Evolutionary conservation across 2,329 filamentous ascomycete species (phyloP), one percentile per base, ranked within the genome.

Genomic region (Pseudogymnoascus sp.): DNA sequence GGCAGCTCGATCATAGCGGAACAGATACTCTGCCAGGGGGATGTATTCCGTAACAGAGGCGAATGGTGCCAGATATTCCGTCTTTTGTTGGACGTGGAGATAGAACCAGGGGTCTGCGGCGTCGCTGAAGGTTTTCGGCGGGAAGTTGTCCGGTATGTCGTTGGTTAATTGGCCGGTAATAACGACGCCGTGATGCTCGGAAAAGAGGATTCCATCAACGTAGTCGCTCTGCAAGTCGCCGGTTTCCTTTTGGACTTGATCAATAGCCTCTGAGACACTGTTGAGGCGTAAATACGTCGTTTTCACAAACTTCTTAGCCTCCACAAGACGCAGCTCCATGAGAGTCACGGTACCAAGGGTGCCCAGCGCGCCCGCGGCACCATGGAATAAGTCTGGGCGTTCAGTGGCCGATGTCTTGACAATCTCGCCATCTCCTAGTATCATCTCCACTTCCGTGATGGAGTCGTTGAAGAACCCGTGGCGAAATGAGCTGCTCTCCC

Each of bases 401-500:
- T 81, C 75, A 0, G 73, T 72, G 1, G 69, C 69, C 0, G 79
- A 83, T 0, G 82, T 82, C 36, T 67, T 78, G 0, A 83, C 72
- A 6, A 85, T 69, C 0, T 82, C 76, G 0, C 85, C 86, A 66
- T 83, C 81, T 0, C 79, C 81, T 8, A 87, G 75, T 0, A 89
- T 79, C 26, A 89, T 83, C 70, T 89, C 86, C 26, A 87, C 80
- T 67, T 79, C 81, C 62, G 80, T 82, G 34, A 89, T 77, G 0
- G 81, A 87, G 2, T 81, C 75, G 60, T 89, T 85, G 70, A 37
- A 37, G 36, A 10, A n/a, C 2, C 36, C 5, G 5, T 37, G 10
- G 10, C 36, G 11, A 71, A 87, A 89, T 0, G 83, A 87, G 64
- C 80, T 84, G 71, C 84, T 87, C 71, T 90, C 87, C 4, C 85